Base-by-base conservation (phyloP, 306 rosid genomes). In the Morella rubra region DNA sequence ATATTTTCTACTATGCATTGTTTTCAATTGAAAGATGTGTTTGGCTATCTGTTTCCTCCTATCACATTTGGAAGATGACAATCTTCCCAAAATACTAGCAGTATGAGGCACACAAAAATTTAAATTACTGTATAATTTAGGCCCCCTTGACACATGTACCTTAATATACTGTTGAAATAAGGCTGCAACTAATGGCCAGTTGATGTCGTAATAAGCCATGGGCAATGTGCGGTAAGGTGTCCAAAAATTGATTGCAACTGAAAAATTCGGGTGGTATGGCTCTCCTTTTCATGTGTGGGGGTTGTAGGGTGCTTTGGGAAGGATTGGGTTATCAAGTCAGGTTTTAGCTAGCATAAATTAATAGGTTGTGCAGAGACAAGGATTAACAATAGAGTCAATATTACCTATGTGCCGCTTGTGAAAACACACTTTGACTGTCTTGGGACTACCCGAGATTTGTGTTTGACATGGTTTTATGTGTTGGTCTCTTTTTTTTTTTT, bases 1-100 rank as follows among this genome's bases (percentile, higher is more conserved):
- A 0, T 75, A 41, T 80, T 71, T 67, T 78, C 74, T 45, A 76
- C 70, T 52, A 50, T 78, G 64, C 74, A 3, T 32, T 74, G 72
- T 19, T 78, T 49, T 49, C 14, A 12, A 15, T 49, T 27, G 44
- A 18, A 42, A 45, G 59, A 9, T 10, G 5, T 47, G 58, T 16
- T 5, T 55, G 4, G 62, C 41, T 79, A 66, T 59, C 11, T 59
- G 44, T 8, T 59, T 54, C 18, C 22, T 18, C 22, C 8, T 59
- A 20, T 52, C 15, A 52, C 37, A 32, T 32, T 32, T 2, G 37
- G 37, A 2, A 32, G 2, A 32, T 2, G 37, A 32, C 0, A 32
- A 32, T 32, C 37, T 32, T 32, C 37, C 37, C 3, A 0, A 32
- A 32, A 2, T 32, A 32, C 37, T 32, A 32, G 2, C 2, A 13